Percentiles rank a stretch among this genome's conserved stretches.
phyloP scores from a whole-genome alignment of 371 early-diverging fungal genomes.

The Circinella umbellata region DNA sequence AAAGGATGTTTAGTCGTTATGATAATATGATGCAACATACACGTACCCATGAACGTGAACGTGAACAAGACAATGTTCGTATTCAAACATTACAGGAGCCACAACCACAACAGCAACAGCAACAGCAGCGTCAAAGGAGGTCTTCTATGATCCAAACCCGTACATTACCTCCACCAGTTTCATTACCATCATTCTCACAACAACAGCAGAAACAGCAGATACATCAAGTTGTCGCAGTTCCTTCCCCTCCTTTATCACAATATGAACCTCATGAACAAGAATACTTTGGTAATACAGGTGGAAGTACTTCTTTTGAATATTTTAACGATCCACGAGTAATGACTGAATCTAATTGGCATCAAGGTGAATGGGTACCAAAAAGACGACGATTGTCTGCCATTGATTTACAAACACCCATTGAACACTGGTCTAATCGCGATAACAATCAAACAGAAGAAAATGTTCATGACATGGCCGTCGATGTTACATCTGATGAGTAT shows the following conservation, averaged over 20 bases:
- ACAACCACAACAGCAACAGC: neutral
- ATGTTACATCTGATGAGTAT: slow-evolving; percentile 47
- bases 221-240: neutral
- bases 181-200: slow-evolving; percentile 6
- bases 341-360: slow-evolving; percentile 3
- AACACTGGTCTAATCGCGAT: slow-evolving; percentile 12
- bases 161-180: slow-evolving; percentile 18
- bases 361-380: neutral
- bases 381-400: slow-evolving; percentile 21
- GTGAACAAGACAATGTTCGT: too few relatives aligned
- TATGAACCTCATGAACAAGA: neutral
- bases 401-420: slow-evolving; percentile 26
- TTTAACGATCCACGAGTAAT: neutral
- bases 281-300: too few relatives aligned
- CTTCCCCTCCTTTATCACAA: slow-evolving; percentile 1
- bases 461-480: slow-evolving; percentile 12
- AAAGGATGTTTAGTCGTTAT: slow-evolving; percentile 60
- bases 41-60: slow-evolving; percentile 47
- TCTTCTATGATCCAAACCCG: slow-evolving; percentile 17
- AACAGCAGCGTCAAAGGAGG: neutral
- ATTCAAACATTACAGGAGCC: too few relatives aligned
- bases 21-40: slow-evolving; percentile 73
- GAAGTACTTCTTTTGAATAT: neutral
- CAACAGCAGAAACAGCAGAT: neutral
- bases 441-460: neutral